Base-by-base conservation (phyloP, 2,329 filamentous ascomycete species). In the Lasiodiplodia sp. region DNA sequence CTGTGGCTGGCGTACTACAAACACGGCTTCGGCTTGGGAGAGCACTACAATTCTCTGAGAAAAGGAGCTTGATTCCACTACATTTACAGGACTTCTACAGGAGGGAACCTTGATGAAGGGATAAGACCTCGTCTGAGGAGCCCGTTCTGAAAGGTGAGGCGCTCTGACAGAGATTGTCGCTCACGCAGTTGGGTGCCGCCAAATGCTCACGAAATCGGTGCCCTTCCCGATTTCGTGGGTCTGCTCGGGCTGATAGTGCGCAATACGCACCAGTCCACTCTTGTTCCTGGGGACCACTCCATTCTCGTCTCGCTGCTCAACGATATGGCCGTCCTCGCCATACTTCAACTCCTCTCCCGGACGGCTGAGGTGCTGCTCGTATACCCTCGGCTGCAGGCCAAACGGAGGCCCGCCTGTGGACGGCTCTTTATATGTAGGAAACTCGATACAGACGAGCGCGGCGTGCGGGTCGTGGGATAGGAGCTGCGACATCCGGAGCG, bases 1-100 rank as follows among this genome's bases (percentile, higher is more conserved):
- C 86, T 97, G 63, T 98, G 96, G 95, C 79, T 99, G 79, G 95
- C 94, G 44, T 99, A 98, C 80, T 98, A 98, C 80, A 87, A 92
- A 74, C 94, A 97, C 82, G 93, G 92, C 60, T 98, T 96, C 79
- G 95, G 95, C 1, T 83, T 99, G 62, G 96, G 96, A 14, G 96
- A 98, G 83, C 96, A 99, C 82, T 99, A 99, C 81, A 99, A 99
- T 78, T 97, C 94, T 66, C 81, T 99, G 77, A 76, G 83, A 53
- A 83, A 78, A 68, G 70, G 65, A 10, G 12, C 53, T 38, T 67
- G 49, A 67, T 51, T 51, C 18, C 28, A 60, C 44, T 52, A 23
- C 12, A 12, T 21, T 3, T 23, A 56, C 51, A 58, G 8, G 28
- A 7, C n/a, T 10, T 47, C 44, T 47, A 21, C 44, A 47, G 18